These are phyloP conservation scores for Suhomyces vadensis DNA, from an alignment of 805 yeast species.

Conservation along the genomic window DNA sequence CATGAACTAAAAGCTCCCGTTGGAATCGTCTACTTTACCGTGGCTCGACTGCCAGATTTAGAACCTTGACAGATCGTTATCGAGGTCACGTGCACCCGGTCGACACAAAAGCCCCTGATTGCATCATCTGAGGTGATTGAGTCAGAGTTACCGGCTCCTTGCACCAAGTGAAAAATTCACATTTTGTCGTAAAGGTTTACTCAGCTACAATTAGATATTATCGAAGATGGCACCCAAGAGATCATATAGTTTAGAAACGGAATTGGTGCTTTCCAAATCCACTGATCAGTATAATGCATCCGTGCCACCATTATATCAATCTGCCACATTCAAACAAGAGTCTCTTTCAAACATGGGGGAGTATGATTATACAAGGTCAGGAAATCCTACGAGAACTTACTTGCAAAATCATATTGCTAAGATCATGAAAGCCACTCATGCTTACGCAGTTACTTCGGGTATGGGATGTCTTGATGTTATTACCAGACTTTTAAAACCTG, in stretches of 20 bases:
- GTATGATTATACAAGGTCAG: constrained; percentile 80
- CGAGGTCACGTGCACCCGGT: constrained; percentile 1
- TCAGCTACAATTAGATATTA: not conserved
- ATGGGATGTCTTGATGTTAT: constrained; percentile 93
- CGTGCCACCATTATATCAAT: constrained; percentile 85
- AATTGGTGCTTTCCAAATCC: constrained; percentile 61
- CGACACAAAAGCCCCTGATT: constrained; percentile 4
- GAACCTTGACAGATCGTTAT: not conserved
- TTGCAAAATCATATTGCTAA: constrained; percentile 76
- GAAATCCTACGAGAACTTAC: constrained; percentile 87
- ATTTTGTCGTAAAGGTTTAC: not conserved
- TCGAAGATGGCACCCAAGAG: constrained; percentile 20
- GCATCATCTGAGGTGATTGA: constrained; percentile 10
- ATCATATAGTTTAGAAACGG: constrained; percentile 63
- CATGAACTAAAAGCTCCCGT: too few species aligned
- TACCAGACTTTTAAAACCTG: constrained; percentile 69
- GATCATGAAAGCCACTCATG: constrained; percentile 74
- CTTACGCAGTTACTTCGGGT: constrained; percentile 85
- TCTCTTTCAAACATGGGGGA: constrained; percentile 72
- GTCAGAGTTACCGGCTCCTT: constrained; percentile 2
- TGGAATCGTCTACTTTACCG: too few species aligned
- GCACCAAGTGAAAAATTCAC: constrained; percentile 4
- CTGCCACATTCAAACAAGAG: constrained; percentile 90
- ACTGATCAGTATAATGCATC: constrained; percentile 75
- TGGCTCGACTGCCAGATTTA: too few species aligned